Conservation (phyloP, 2,329 filamentous ascomycete species). For the Aspergillus texensis region DNA sequence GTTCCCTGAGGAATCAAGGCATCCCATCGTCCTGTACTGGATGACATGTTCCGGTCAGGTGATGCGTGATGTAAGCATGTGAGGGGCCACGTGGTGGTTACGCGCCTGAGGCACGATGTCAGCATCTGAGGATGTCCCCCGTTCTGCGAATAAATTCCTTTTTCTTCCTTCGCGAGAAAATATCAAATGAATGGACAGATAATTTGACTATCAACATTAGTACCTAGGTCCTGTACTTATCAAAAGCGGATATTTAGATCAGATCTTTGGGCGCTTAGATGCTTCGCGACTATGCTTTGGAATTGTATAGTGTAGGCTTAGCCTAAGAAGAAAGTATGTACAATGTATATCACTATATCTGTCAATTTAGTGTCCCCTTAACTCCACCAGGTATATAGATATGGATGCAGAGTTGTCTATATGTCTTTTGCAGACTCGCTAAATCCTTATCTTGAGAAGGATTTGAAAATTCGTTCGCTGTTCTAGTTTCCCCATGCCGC, state of each 20-base stretch:
- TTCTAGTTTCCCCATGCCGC: background rate
- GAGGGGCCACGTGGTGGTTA: background rate
- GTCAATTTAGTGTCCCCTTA: background rate
- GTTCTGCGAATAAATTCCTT: too few relatives aligned
- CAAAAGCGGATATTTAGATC: background rate
- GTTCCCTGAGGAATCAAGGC: conserved; percentile 2
- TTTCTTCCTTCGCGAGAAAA: background rate
- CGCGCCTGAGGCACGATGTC: background rate
- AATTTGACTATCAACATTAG: background rate
- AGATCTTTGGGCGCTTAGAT: background rate
- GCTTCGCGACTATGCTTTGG: background rate
- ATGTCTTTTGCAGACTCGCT: background rate
- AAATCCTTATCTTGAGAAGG: background rate
- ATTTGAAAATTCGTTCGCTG: background rate
- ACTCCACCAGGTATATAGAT: background rate
- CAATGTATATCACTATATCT: background rate
- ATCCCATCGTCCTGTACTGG: background rate
- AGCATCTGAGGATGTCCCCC: background rate
- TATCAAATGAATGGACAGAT: background rate
- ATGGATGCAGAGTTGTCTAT: background rate
- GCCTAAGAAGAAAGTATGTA: background rate
- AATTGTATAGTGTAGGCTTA: background rate
- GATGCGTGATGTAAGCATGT: conserved; percentile 13
- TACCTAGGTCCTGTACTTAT: background rate
- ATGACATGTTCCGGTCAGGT: conserved; percentile 14